Conservation (phyloP, 2,329 filamentous ascomycete genomes). For the Neonectria faginata region DNA sequence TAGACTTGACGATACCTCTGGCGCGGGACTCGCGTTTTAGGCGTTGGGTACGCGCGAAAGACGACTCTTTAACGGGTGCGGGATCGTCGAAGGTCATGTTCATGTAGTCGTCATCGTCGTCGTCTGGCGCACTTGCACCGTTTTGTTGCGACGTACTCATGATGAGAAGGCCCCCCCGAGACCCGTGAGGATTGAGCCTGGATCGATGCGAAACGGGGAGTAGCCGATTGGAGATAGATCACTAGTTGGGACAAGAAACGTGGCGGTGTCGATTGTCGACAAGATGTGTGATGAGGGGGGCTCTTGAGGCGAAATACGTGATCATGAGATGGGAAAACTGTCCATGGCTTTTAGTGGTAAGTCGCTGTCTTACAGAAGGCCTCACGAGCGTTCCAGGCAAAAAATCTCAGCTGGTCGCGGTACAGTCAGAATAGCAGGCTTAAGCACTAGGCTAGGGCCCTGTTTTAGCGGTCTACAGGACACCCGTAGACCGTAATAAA, state of each 20-base stretch:
- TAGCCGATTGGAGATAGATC: no score
- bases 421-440: not conserved
- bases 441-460: not conserved
- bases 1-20: constrained; percentile 78
- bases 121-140: constrained; percentile 51
- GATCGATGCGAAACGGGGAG: not conserved
- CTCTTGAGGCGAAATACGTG: not conserved
- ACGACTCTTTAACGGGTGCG: constrained; percentile 65
- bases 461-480: not conserved
- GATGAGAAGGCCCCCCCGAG: not conserved
- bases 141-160: constrained; percentile 32
- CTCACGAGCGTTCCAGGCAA: not conserved
- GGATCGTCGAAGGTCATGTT: constrained; percentile 87
- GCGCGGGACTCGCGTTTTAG: constrained; percentile 74
- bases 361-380: not conserved
- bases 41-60: constrained; percentile 65
- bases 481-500: not conserved
- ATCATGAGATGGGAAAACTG: not conserved
- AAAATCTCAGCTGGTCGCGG: not conserved
- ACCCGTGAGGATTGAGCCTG: not conserved
- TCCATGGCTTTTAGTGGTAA: not conserved
- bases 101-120: constrained; percentile 96
- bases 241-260: not conserved
- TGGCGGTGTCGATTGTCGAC: not conserved
- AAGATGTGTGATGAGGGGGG: not conserved